A percentile compares a stretch with the other conserved stretches of the same genome.
Evolutionary conservation across 2,329 filamentous ascomycete genomes (phyloP).

Genomic region (Sphaerulina musiva): DNA sequence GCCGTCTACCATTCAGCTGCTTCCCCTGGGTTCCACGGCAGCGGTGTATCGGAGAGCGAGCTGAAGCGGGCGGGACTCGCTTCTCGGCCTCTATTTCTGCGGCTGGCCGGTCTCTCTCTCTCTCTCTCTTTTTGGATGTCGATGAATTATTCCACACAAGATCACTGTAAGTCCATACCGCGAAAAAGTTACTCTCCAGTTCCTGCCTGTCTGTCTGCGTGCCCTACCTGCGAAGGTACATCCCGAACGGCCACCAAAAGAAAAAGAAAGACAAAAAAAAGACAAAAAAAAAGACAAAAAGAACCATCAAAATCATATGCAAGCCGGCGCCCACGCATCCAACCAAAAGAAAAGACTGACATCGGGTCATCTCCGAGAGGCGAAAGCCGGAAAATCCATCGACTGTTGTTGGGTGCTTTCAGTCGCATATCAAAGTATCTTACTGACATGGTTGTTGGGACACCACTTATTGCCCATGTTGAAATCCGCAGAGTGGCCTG

Average conservation of each 20-base stretch:
- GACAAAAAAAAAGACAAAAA: no score
- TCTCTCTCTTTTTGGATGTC: no score
- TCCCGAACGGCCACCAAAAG: no score
- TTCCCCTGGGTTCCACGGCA: neutral
- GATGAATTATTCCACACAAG: no score
- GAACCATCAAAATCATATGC: no score
- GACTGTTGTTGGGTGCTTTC: neutral
- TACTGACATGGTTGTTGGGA: neutral
- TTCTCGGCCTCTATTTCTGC: neutral
- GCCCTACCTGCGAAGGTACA: no score
- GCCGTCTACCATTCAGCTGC: constrained; percentile 3
- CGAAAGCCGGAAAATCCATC: neutral
- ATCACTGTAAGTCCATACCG: no score
- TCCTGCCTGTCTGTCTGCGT: no score
- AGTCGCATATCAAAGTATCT: neutral
- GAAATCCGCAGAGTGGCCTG: no score
- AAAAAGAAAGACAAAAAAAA: no score
- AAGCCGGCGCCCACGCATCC: neutral
- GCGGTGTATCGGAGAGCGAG: neutral
- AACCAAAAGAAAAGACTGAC: neutral
- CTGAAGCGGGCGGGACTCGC: neutral
- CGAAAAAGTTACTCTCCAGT: no score
- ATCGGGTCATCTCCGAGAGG: neutral
- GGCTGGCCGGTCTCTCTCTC: neutral
- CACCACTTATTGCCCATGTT: neutral